Conservation (phyloP, 352 stramenopile genomes). For the Phytophthora boehmeriae region DNA sequence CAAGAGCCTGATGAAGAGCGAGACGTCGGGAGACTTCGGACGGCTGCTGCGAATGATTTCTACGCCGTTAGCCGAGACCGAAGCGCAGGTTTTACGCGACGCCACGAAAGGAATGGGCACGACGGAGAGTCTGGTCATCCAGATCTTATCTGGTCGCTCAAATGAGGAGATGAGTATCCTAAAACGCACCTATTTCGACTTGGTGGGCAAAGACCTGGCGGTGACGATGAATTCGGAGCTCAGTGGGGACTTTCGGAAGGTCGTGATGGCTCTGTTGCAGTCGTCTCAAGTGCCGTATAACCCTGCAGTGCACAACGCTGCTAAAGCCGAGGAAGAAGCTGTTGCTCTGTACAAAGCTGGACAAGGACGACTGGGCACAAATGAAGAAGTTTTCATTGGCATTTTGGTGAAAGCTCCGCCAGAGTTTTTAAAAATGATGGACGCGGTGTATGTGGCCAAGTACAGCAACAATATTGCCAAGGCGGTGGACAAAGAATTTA, state of each 20-base stretch:
- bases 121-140: conserved; percentile 70
- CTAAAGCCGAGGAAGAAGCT: conserved; percentile 69
- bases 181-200: conserved; percentile 77
- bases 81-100: conserved; percentile 70
- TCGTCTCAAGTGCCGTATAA: conserved; percentile 58
- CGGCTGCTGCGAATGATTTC: conserved; percentile 74
- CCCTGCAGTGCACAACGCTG: conserved; percentile 62
- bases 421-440: conserved; percentile 69
- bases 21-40: conserved; percentile 80
- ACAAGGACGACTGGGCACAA: conserved; percentile 72
- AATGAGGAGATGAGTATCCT: conserved; percentile 85
- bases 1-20: conserved; percentile 60
- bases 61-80: conserved; percentile 69
- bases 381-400: conserved; percentile 75
- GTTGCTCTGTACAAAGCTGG: conserved; percentile 78
- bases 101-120: conserved; percentile 78
- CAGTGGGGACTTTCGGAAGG: conserved; percentile 76
- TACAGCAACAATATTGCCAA: conserved; percentile 83
- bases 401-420: conserved; percentile 61
- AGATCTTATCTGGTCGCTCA: conserved; percentile 70
- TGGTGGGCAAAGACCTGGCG: conserved; percentile 71
- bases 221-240: conserved; percentile 72
- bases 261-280: conserved; percentile 76
- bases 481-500: conserved; percentile 84
- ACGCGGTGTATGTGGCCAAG: conserved; percentile 76